Base-by-base conservation (phyloP, 257 asterid genomes). In the Penstemon barbatus region DNA sequence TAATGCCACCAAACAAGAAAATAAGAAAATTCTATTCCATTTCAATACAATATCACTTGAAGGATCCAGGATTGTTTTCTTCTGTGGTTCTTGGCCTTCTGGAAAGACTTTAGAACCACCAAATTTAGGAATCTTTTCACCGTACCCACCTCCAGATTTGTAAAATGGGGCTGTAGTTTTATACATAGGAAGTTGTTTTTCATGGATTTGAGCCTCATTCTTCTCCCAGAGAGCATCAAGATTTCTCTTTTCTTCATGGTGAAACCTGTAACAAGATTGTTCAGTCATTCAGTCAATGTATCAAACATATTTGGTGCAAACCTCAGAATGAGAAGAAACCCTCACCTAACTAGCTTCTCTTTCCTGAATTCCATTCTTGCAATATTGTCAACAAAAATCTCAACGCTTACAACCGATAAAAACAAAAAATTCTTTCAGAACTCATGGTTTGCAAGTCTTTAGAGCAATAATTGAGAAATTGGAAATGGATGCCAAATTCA, bases 21-120 rank as follows among this genome's bases (percentile, higher is more conserved):
- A 77, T 79, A 91, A 70, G 91, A 89, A 91, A 45, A 87, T 65
- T 50, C 90, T 79, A 63, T 89, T 89, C 97, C 97, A 91, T 74
- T 84, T 80, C 61, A 89, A 64, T 54, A 87, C 96, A 77, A 77
- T 15, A 8, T 85, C 91, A 83, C 96, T 87, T 5, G 87, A 93
- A 25, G 96, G 97, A 81, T 91, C 97, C 61, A 91, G 86, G 46
- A 89, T 64, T 64, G 80, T 75, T 60, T 56, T 84, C 9, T 70
- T 80, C 55, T 75, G 75, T 11, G 85, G 81, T 40, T 82, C 83
- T 51, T 79, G 76, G 4, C 85, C 92, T 69, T 87, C 96, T 45
- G 88, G 93, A 57, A 79, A 85, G 59, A 91, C 86, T 74, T 81
- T 89, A 52, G 79, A 78, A 77, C 82, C 78, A 9, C 93, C 93